Base-by-base conservation (phyloP, 2,329 filamentous ascomycete species). In the Nemania sp. region DNA sequence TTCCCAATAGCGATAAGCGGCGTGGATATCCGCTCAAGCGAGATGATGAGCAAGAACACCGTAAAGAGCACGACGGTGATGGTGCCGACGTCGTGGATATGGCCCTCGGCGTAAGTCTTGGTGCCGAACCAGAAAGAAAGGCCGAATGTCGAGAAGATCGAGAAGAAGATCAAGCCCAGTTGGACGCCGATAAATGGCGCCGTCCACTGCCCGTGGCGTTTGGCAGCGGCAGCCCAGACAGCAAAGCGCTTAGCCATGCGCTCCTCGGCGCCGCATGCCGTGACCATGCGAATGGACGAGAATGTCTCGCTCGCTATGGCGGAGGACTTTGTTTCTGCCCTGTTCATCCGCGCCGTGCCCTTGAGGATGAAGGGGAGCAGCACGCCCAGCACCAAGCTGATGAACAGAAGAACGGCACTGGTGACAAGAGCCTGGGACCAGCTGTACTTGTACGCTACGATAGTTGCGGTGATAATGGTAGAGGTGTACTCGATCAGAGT, bases 61-160 rank as follows among this genome's bases (percentile, higher is more conserved):
- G 80, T 83, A 68, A 83, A 78, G 33, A 84, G 66, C 0, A 83
- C 79, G 19, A 83, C 75, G 22, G 84, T 71, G 45, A 87, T 77
- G 6, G 77, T 79, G 37, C 81, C 77, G 9, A 84, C 72, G 52
- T 72, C 73, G 14, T 73, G 60, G 34, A 86, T 66, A 15, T 73
- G 71, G 1, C 76, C 76, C 11, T 80, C 73, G 2, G 74, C 57
- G 42, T 70, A 77, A 0, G 78, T 75, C 61, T 77, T 80, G 40
- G 79, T 77, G 3, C 84, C 84, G 59, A 80, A 86, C 82, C 82
- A 87, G 57, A 88, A 88, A 6, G 78, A 73, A 19, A 86, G 72
- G 1, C 77, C 79, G 57, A 86, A 85, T 0, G 78, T 73, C 2
- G 72, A 66, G 51, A 78, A 82, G 0, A 80, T 66, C 3, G 75